These are phyloP conservation scores for Penicillium sumatraense DNA, from an alignment of 2,329 filamentous ascomycete genomes.

Conservation along the genomic window DNA sequence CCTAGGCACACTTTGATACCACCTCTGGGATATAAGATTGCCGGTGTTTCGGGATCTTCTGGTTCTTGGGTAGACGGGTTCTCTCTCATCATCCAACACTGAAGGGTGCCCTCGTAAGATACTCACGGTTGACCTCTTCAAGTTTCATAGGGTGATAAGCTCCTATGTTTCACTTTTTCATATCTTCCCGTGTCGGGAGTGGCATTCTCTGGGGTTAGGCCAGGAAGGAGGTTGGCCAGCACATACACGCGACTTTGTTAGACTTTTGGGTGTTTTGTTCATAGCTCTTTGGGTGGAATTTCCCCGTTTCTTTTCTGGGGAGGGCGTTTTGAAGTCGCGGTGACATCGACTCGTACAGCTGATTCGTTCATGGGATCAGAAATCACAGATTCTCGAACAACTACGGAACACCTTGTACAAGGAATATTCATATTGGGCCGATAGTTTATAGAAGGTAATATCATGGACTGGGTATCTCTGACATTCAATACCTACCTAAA, in stretches of 20 bases:
- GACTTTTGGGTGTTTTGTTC: conserved; percentile 16
- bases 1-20: conserved; percentile 83
- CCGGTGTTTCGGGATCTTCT: conserved; percentile 82
- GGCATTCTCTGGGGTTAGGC: conserved; percentile 7
- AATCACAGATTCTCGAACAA: conserved; percentile 5
- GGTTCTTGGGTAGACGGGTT: conserved; percentile 84
- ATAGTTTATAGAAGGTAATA: conserved; percentile 25
- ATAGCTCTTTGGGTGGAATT: conserved; percentile 16
- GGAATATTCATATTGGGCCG: conserved; percentile 22
- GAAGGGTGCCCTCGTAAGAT: conserved; percentile 11
- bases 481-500: not conserved
- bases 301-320: not conserved
- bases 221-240: conserved; percentile 13
- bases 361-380: conserved; percentile 6
- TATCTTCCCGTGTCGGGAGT: conserved; percentile 5
- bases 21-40: conserved; percentile 85
- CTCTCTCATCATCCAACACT: conserved; percentile 76
- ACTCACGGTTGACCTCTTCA: not conserved
- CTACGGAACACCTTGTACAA: conserved; percentile 21
- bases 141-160: not conserved
- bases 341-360: conserved; percentile 17
- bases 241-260: conserved; percentile 19
- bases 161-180: conserved; percentile 6
- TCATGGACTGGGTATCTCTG: conserved; percentile 5
- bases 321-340: conserved; percentile 18